Evolutionary conservation across 2,329 filamentous ascomycete species (phyloP), one percentile per base, ranked within the genome.

Genomic region (Cordyceps cicadae): DNA sequence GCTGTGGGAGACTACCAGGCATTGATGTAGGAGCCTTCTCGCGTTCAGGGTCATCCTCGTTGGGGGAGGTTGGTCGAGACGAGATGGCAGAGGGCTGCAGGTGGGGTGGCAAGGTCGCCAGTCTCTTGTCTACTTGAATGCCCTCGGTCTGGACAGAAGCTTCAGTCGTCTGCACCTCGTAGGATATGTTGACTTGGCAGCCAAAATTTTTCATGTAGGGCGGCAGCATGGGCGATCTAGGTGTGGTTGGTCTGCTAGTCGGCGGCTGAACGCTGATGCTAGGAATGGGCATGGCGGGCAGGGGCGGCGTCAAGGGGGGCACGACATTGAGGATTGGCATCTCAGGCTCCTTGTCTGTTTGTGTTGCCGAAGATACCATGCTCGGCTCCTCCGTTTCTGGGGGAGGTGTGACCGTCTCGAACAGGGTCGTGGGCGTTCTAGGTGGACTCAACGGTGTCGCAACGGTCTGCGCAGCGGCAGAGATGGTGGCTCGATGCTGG

Each of bases 231-330:
- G 87, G 86, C 65, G 87, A 84, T 53, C 82, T 83, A 2, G 91
- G 91, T 2, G 91, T 92, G 5, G 87, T 79, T n/a, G 93, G 92
- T 53, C 89, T 84, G 60, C 91, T 96, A 3, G 82, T 85, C 0
- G 94, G 93, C 37, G 94, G 94, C 66, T 96, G 89, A 56, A 99
- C 90, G 60, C 90, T 89, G 70, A 99, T 99, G 67, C 87, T 89
- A 0, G 93, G 93, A 63, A 97, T 88, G 5, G 79, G 69, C 62
- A 84, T 74, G 65, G 77, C 75, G 61, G 74, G 73, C 11, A 72
- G 74, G 64, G 66, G 69, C 53, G 65, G 73, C 15, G 58, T 54
- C 9, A 72, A 67, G 4, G 73, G 68, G 2, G 70, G 62, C n/a
- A 72, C 65, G 4, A 62, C 39, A 17, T 48, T 54, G 21, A 41